phyloP scores from a whole-genome alignment of 768 basidiomycete species.

The Lenzites betulinus region DNA sequence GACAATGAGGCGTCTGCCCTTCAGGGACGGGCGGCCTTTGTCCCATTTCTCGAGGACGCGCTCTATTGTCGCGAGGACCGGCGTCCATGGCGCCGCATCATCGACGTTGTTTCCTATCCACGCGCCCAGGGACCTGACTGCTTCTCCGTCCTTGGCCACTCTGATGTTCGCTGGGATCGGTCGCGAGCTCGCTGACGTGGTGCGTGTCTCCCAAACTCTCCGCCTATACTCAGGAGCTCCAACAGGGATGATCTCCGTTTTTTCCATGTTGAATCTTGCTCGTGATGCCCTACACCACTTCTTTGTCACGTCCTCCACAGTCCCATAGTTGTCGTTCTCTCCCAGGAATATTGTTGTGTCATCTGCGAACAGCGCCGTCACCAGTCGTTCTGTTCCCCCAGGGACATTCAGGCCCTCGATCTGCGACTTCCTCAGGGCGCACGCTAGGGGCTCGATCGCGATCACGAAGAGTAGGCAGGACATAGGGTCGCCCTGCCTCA shows the following conservation, averaged over 20 bases:
- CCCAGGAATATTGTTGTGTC: conserved; percentile 34
- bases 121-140: background rate
- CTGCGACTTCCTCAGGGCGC: conserved; percentile 16
- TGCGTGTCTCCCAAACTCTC: background rate
- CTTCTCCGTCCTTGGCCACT: background rate
- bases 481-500: conserved; percentile 38
- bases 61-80: background rate
- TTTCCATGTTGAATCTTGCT: conserved; percentile 44
- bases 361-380: conserved; percentile 31
- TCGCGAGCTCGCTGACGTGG: background rate
- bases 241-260: conserved; percentile 37
- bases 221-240: background rate
- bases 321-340: conserved; percentile 29
- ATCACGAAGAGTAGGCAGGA: conserved; percentile 37
- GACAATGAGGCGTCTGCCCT: too few species aligned
- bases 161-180: background rate
- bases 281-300: conserved; percentile 44
- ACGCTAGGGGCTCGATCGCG: too few species aligned
- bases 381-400: conserved; percentile 7
- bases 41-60: too few species aligned
- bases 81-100: background rate
- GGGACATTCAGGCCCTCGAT: conserved; percentile 26
- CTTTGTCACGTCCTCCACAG: conserved; percentile 15
- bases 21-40: too few species aligned
- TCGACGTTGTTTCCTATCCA: background rate